Evolutionary conservation across 2,329 filamentous ascomycete genomes (phyloP).

Genomic region (Hirsutella thompsonii): DNA sequence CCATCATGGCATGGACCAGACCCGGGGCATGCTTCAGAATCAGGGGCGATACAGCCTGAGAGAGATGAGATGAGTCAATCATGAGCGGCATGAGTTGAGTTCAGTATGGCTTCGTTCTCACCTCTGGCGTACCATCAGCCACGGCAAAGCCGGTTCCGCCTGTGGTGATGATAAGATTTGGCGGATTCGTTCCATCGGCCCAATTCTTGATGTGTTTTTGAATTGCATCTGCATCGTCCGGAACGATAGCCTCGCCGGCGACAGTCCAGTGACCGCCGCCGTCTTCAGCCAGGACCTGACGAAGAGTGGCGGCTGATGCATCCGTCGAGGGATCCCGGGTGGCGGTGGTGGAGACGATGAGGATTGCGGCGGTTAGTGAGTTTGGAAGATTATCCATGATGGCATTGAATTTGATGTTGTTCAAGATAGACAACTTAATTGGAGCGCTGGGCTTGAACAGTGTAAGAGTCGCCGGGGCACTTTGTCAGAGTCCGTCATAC

Average conservation of each 20-base stretch:
- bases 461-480: no score
- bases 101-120: no score
- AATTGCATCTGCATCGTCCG: constrained; percentile 64
- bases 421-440: no score
- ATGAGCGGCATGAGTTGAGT: no score
- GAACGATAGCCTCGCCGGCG: constrained; percentile 58
- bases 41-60: constrained; percentile 61
- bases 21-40: constrained; percentile 80
- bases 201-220: constrained; percentile 60
- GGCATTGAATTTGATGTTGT: neutral
- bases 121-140: constrained; percentile 80
- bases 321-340: constrained; percentile 68
- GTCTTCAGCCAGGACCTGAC: constrained; percentile 53
- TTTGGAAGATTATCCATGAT: constrained; percentile 12
- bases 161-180: constrained; percentile 76
- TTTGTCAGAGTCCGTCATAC: no score
- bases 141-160: constrained; percentile 88
- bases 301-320: constrained; percentile 53
- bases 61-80: neutral
- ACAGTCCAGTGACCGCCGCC: constrained; percentile 62
- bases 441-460: no score
- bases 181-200: constrained; percentile 50
- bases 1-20: constrained; percentile 88
- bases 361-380: constrained; percentile 56
- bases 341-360: constrained; percentile 87